These are phyloP conservation scores for Beta vulgaris DNA, from an alignment of 148 eudicot genomes.

Conservation along the genomic window DNA sequence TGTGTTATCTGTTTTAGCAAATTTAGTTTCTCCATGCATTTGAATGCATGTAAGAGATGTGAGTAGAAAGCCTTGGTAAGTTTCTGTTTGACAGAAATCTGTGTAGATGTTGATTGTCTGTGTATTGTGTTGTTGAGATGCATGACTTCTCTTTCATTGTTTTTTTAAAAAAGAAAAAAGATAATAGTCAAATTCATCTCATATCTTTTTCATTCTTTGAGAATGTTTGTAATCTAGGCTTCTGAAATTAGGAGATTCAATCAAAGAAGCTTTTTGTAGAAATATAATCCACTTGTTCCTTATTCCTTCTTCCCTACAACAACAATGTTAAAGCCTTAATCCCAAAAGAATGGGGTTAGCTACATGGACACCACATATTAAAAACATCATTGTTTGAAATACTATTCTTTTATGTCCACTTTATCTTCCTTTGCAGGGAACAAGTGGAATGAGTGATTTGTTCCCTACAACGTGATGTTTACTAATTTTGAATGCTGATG, in stretches of 20 bases:
- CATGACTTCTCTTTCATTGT: background rate
- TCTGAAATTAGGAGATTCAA: background rate
- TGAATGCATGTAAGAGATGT: background rate
- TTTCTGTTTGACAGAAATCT: too few relatives aligned
- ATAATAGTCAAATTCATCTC: too few relatives aligned
- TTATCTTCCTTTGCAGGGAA: background rate
- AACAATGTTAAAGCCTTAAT: background rate
- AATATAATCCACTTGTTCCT: background rate
- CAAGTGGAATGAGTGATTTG: constrained; percentile 9
- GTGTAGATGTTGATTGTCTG: background rate
- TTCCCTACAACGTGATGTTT: background rate
- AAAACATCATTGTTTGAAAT: background rate
- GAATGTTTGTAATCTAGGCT: background rate
- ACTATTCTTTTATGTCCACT: background rate
- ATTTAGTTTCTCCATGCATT: too few relatives aligned
- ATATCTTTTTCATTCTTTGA: too few relatives aligned
- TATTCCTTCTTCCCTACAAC: background rate
- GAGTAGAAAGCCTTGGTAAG: background rate
- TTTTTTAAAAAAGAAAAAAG: background rate
- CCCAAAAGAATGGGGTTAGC: background rate
- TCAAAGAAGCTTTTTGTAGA: background rate
- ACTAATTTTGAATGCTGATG: constrained; percentile 9
- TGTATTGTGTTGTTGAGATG: background rate
- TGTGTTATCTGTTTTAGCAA: too few relatives aligned
- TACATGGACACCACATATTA: background rate